A percentile compares a stretch with the other conserved stretches of the same genome.
These are phyloP conservation scores for Strobilomyces echinocephalus DNA, from an alignment of 768 basidiomycete genomes.

Conservation along the genomic window DNA sequence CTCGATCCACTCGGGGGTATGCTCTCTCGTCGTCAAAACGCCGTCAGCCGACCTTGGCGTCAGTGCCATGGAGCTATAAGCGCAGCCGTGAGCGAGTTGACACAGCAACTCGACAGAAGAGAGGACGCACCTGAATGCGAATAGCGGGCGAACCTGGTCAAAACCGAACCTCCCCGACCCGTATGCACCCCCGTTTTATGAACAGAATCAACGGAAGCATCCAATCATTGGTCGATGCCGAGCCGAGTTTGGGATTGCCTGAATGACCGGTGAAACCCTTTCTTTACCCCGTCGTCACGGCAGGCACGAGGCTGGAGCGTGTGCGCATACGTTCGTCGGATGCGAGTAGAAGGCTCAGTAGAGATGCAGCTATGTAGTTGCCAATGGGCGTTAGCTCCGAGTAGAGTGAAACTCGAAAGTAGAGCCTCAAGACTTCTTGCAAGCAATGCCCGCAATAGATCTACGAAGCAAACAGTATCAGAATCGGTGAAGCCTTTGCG, in stretches of 20 bases:
- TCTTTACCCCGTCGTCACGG: neutral
- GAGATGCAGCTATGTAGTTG: too few species aligned
- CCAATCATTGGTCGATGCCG: too few species aligned
- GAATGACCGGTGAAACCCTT: neutral
- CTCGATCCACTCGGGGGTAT: neutral
- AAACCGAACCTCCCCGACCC: too few species aligned
- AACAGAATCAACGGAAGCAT: neutral
- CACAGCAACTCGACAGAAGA: neutral
- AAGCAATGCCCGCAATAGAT: neutral
- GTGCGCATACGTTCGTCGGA: slow-evolving; percentile 4
- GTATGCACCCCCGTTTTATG: neutral
- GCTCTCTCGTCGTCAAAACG: neutral
- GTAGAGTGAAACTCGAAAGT: neutral
- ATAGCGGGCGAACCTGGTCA: neutral
- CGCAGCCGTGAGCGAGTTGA: neutral
- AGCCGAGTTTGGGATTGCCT: neutral
- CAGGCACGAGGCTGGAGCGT: slow-evolving; percentile 14
- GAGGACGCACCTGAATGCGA: neutral
- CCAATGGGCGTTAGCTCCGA: neutral
- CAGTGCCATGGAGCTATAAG: slow-evolving; percentile 2
- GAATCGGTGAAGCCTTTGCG: too few species aligned
- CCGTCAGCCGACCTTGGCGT: neutral
- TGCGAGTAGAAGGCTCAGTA: neutral
- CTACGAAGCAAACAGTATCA: too few species aligned
- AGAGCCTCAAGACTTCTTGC: neutral